Base-by-base conservation (phyloP, 2,329 filamentous ascomycete genomes). In the Phoma herbarum region DNA sequence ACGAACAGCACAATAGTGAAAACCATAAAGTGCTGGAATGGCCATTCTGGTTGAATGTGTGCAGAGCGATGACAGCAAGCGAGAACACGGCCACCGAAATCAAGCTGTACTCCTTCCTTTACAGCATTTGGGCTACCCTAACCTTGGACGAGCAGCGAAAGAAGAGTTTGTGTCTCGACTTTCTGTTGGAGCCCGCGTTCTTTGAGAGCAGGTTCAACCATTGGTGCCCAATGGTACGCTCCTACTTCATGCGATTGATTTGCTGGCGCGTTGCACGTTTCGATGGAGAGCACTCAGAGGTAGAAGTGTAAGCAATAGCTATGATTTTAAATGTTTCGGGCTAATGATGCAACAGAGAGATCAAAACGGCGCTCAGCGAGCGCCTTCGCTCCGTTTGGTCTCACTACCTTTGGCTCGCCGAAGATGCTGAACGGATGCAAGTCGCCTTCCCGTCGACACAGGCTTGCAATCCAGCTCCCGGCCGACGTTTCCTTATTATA, bases 151-250 rank as follows among this genome's bases (percentile, higher is more conserved):
- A 88, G 2, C 79, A 81, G 49, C 85, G 90, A 48, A 96, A 94
- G 76, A 82, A 85, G 56, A 80, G 84, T 14, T 74, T 96, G 18
- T 96, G 91, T 72, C 69, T 90, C 26, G 86, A 88, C 22, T 93
- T 95, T 82, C 79, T 97, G 37, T 80, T 97, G 12, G 85, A 88
- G 7, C 88, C 90, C 52, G 83, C 88, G 25, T 85, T 90, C 2
- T 97, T 97, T 74, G 87, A 91, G 71, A 87, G 86, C 60, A 88
- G 92, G 61, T 97, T 97, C 79, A 94, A 90, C 71, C 92, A 97
- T 71, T 97, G 93, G 93, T 96, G 92, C 71, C 92, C 93, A 0
- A 96, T 97, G 93, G 92, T 97, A 22, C 86, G 93, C 60, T 90
- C 92, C 14, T 97, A 97, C 76, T 97, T 90, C 74, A 95, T 96